Percentiles rank a stretch among this genome's conserved stretches.
phyloP scores from a whole-genome alignment of 208 protist species.

The Herpetomonas samuelpessoai region DNA sequence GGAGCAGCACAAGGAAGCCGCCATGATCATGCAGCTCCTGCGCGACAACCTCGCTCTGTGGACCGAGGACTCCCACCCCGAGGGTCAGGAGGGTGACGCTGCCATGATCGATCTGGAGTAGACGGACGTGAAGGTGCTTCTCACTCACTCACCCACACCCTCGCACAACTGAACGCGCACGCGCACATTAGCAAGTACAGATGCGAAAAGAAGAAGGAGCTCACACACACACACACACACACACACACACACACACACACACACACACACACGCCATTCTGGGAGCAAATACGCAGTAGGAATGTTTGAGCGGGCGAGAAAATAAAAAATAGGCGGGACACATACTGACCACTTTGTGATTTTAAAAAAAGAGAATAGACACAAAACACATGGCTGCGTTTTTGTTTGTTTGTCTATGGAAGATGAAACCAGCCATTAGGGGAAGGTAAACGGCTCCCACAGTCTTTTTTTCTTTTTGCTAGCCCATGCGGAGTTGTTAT shows the following conservation, averaged over 20 bases:
- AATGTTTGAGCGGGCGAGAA: too few relatives aligned
- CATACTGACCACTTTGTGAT: slow-evolving; percentile 1
- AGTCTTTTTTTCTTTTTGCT: too few relatives aligned
- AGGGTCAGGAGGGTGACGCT: slow-evolving; percentile 77
- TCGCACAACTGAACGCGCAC: too few relatives aligned
- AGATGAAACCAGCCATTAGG: background rate
- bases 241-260: too few relatives aligned
- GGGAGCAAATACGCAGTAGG: too few relatives aligned
- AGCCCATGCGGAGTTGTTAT: too few relatives aligned
- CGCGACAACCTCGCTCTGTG: slow-evolving; percentile 99
- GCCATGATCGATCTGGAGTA: slow-evolving; percentile 90
- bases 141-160: background rate
- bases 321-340: slow-evolving; percentile 11
- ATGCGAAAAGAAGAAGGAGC: too few relatives aligned
- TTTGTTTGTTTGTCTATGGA: slow-evolving; percentile 10
- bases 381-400: slow-evolving; percentile 14
- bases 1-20: slow-evolving; percentile 99
- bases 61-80: slow-evolving; percentile 91
- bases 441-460: background rate
- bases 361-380: slow-evolving; percentile 14
- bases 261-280: too few relatives aligned
- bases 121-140: slow-evolving; percentile 18
- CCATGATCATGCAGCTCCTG: slow-evolving; percentile 99
- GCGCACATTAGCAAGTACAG: too few relatives aligned
- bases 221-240: too few relatives aligned